Evolutionary conservation across 345 rosid genomes (phyloP).

Genomic region (Noccaea caerulescens): DNA sequence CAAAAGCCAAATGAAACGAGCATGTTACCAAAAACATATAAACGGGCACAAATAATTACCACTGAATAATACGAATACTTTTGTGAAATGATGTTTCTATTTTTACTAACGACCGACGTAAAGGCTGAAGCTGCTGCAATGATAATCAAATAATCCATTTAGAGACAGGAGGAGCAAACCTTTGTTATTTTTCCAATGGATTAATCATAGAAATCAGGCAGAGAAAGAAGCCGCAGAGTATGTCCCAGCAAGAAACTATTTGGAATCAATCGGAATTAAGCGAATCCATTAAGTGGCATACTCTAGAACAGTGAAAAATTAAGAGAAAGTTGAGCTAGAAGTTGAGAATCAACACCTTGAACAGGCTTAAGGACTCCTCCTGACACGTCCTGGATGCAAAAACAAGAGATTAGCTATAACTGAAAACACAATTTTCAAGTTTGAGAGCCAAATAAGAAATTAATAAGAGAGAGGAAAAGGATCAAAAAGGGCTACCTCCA

Average conservation of each 20-base stretch:
- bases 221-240: constrained; percentile 78
- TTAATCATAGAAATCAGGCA: constrained; percentile 79
- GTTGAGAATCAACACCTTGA: constrained; percentile 70
- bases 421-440: not conserved
- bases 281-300: constrained; percentile 7
- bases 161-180: constrained; percentile 46
- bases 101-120: constrained; percentile 63
- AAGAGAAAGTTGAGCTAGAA: constrained; percentile 47
- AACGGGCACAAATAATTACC: too few relatives aligned
- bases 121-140: constrained; percentile 74
- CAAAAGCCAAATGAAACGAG: constrained; percentile 4
- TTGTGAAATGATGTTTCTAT: too few relatives aligned
- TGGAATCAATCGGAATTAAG: constrained; percentile 4
- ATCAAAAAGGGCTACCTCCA: too few relatives aligned
- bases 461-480: too few relatives aligned
- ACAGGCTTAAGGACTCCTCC: constrained; percentile 72
- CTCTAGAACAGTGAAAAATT: constrained; percentile 15
- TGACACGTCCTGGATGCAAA: constrained; percentile 58
- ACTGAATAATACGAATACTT: too few relatives aligned
- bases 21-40: not conserved
- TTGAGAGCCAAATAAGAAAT: too few relatives aligned
- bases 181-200: constrained; percentile 76
- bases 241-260: constrained; percentile 59
- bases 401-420: constrained; percentile 11
- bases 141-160: constrained; percentile 33